Conservation (phyloP, 257 asterid genomes). For the Schizonepeta tenuifolia region DNA sequence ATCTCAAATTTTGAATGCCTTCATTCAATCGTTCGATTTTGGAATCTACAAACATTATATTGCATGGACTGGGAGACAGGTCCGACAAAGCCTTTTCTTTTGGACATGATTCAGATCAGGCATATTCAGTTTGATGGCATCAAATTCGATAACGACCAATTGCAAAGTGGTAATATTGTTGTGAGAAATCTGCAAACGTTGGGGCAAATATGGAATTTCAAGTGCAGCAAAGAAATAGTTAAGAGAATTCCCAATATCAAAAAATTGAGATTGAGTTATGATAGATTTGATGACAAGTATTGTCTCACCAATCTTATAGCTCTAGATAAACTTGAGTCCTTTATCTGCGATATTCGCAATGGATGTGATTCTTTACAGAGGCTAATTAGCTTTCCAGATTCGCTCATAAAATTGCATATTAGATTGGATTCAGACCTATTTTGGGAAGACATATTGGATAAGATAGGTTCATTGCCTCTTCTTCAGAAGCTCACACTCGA, state of each 20-base stretch:
- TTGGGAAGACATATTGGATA: too few relatives aligned
- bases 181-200: background rate
- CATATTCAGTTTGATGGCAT: background rate
- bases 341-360: too few relatives aligned
- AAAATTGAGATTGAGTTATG: background rate
- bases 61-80: too few relatives aligned
- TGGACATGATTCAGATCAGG: slow-evolving; percentile 14
- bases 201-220: background rate
- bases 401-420: background rate
- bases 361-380: too few relatives aligned
- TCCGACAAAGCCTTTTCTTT: background rate
- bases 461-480: background rate
- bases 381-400: background rate
- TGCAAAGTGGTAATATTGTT: background rate
- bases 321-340: slow-evolving; percentile 4
- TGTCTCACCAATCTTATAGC: background rate
- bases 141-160: too few relatives aligned
- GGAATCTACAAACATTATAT: slow-evolving; percentile 14
- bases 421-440: too few relatives aligned
- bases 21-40: background rate
- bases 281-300: too few relatives aligned
- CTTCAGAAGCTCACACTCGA: background rate
- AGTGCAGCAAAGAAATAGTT: background rate
- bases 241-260: background rate
- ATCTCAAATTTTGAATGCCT: too few relatives aligned